Evolutionary conservation across 208 protist species (phyloP).

Genomic region (Lotmaria passim): DNA sequence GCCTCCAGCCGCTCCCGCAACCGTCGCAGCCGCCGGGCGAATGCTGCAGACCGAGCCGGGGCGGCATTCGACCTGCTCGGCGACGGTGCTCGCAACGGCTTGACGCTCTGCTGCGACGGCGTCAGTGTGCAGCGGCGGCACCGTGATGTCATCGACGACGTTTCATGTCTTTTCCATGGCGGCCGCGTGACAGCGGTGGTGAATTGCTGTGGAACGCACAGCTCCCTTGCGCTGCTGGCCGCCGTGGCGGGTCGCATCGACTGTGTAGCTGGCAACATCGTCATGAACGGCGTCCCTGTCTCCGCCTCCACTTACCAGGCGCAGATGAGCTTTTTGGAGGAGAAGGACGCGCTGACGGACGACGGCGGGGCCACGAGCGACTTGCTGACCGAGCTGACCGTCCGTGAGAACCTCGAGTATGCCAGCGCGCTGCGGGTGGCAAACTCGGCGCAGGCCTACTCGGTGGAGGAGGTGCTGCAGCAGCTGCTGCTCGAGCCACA

Average conservation of each 20-base stretch:
- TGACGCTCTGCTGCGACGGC: conserved; percentile 53
- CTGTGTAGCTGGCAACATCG: conserved; percentile 38
- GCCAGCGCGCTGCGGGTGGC: conserved; percentile 54
- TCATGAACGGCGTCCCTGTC: conserved; percentile 65
- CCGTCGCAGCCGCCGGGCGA: conserved; percentile 11
- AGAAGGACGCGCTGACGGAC: conserved; percentile 6
- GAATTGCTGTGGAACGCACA: conserved; percentile 57
- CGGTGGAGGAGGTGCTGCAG: conserved; percentile 48
- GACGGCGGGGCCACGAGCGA: conserved; percentile 20
- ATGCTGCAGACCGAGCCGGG: background rate
- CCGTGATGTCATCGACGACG: conserved; percentile 43
- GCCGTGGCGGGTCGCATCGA: conserved; percentile 48
- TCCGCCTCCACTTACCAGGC: conserved; percentile 49
- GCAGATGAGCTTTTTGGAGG: conserved; percentile 37
- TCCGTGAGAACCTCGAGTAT: conserved; percentile 64
- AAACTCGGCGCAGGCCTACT: conserved; percentile 36
- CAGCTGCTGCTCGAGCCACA: conserved; percentile 45
- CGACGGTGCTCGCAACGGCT: conserved; percentile 1
- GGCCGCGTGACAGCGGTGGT: conserved; percentile 71
- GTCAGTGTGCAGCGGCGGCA: conserved; percentile 35
- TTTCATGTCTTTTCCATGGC: conserved; percentile 48
- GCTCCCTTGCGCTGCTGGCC: conserved; percentile 45
- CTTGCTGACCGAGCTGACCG: conserved; percentile 48
- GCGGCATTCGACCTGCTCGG: conserved; percentile 12
- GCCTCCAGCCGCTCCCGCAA: conserved; percentile 8